Conservation (phyloP, 1,284 basidiomycete species). For the Pyrrhoderma lamaoense region DNA sequence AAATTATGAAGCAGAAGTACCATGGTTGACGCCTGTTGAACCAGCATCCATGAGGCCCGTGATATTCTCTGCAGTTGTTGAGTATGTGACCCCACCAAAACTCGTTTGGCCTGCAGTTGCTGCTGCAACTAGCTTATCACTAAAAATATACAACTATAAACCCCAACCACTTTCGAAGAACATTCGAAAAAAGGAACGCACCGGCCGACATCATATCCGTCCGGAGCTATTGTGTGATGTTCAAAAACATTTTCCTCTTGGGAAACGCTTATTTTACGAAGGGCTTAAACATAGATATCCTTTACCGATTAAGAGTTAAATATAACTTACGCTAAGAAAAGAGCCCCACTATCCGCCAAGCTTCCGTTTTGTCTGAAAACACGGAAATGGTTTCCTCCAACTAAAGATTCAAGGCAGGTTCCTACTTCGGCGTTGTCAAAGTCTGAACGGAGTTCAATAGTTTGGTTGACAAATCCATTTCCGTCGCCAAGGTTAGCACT, state of each 20-base stretch:
- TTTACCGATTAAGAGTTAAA: not conserved
- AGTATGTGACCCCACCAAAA: conserved; percentile 42
- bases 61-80: conserved; percentile 38
- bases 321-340: conserved; percentile 57
- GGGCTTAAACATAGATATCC: not conserved
- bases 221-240: conserved; percentile 41
- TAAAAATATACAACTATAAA: conserved; percentile 21
- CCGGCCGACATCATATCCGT: conserved; percentile 28
- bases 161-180: not conserved
- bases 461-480: conserved; percentile 32
- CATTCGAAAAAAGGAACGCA: conserved; percentile 4
- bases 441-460: conserved; percentile 60
- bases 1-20: conserved; percentile 21
- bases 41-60: conserved; percentile 47
- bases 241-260: conserved; percentile 45
- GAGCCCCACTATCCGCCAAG: conserved; percentile 47
- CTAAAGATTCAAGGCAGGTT: conserved; percentile 54
- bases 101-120: conserved; percentile 36
- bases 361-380: conserved; percentile 71
- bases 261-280: conserved; percentile 39
- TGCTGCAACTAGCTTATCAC: conserved; percentile 34
- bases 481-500: conserved; percentile 22
- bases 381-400: conserved; percentile 65
- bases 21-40: conserved; percentile 40
- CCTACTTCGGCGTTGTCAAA: conserved; percentile 50